Percentiles rank a stretch among this genome's conserved stretches.
Conservation (phyloP, 306 rosid genomes). For the Cicer pinnatifidum region DNA sequence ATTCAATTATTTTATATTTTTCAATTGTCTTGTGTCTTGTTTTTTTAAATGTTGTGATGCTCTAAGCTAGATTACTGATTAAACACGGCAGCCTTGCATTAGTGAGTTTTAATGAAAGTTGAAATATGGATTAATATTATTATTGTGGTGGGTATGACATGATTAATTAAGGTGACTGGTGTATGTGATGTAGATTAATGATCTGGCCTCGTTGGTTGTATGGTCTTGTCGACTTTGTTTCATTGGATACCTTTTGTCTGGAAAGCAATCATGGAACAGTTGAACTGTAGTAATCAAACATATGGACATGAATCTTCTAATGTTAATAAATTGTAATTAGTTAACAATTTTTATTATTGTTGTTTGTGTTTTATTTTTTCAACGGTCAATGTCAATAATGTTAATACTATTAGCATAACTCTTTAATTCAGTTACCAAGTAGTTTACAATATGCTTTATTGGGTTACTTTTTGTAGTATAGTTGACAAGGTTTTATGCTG, state of each 20-base stretch:
- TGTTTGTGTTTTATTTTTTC: too few relatives aligned
- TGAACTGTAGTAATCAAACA: slow-evolving; percentile 5
- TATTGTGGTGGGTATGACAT: not conserved
- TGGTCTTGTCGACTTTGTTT: slow-evolving; percentile 12
- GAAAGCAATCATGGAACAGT: not conserved
- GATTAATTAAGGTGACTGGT: not conserved
- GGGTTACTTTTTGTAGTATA: too few relatives aligned
- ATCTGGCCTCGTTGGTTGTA: slow-evolving; percentile 19
- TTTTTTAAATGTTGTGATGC: not conserved
- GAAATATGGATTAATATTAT: not conserved
- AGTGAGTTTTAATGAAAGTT: slow-evolving; percentile 1
- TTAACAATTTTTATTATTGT: too few relatives aligned
- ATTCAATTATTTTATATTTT: not conserved
- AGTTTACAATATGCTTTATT: too few relatives aligned
- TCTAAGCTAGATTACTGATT: not conserved
- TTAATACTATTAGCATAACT: too few relatives aligned
- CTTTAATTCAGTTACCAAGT: too few relatives aligned
- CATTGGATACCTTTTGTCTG: slow-evolving; percentile 28
- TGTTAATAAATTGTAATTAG: too few relatives aligned
- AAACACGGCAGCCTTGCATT: not conserved
- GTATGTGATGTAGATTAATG: not conserved
- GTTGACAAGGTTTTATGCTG: too few relatives aligned
- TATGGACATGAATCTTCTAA: not conserved
- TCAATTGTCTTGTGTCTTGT: not conserved
- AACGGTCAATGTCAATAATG: too few relatives aligned